These are phyloP conservation scores for Coriaria nepalensis DNA, from an alignment of 306 rosid genomes.

Conservation along the genomic window DNA sequence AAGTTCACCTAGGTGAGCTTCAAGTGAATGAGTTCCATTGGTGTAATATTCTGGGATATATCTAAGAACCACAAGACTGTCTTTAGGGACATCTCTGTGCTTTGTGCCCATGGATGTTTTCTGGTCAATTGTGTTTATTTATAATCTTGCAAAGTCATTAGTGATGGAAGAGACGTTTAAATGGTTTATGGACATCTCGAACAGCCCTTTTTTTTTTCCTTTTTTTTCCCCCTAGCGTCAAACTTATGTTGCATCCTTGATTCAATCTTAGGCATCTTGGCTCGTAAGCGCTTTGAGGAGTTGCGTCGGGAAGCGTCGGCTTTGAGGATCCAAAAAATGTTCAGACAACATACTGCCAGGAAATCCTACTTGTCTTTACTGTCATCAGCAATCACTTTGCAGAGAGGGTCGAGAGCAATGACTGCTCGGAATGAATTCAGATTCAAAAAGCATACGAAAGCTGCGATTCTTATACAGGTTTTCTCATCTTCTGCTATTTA, in stretches of 20 bases:
- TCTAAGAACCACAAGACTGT: too few species aligned
- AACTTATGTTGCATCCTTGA: constrained; percentile 6
- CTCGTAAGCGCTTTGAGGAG: constrained; percentile 69
- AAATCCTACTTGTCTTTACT: constrained; percentile 41
- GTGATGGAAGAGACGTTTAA: too few species aligned
- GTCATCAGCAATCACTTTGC: constrained; percentile 62
- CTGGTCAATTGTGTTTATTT: too few species aligned
- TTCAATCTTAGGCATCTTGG: constrained; percentile 51
- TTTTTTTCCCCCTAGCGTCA: background rate
- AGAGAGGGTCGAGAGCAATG: constrained; percentile 96
- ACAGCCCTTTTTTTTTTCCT: too few species aligned
- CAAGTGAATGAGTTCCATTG: background rate
- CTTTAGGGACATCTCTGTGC: too few species aligned
- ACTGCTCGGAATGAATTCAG: constrained; percentile 95
- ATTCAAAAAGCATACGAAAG: constrained; percentile 90
- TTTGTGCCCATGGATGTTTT: too few species aligned
- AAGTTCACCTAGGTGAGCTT: too few species aligned
- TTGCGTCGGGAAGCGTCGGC: constrained; percentile 85
- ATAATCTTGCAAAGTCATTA: too few species aligned
- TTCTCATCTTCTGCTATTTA: constrained; percentile 2
- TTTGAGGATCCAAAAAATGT: constrained; percentile 73
- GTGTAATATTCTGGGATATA: too few species aligned
- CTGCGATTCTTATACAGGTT: constrained; percentile 81
- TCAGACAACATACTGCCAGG: constrained; percentile 45
- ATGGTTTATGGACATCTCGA: too few species aligned